A percentile compares a stretch with the other conserved stretches of the same genome.
Evolutionary conservation across 1,284 basidiomycete species (phyloP).

Genomic region (Moniliophthora roreri): DNA sequence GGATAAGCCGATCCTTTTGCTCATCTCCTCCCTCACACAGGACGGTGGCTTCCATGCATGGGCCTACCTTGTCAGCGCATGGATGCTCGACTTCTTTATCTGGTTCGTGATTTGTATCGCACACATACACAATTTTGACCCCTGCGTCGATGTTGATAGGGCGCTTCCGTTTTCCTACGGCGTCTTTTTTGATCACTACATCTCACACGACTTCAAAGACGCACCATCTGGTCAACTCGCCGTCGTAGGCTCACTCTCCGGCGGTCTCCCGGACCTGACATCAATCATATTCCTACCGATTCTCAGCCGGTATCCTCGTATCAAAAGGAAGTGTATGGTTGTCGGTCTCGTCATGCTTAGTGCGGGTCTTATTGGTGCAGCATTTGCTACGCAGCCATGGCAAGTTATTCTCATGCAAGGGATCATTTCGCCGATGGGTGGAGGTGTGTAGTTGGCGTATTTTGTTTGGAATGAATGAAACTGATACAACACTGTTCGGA

Average conservation of each 20-base stretch:
- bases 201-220: background rate
- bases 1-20: no score
- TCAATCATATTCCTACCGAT: background rate
- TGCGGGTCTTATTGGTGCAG: background rate
- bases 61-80: constrained; percentile 1
- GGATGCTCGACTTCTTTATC: background rate
- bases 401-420: constrained; percentile 1
- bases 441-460: background rate
- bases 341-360: background rate
- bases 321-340: background rate
- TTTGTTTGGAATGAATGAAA: background rate
- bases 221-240: background rate
- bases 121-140: background rate
- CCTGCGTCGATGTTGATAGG: background rate
- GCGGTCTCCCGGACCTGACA: background rate
- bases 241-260: background rate
- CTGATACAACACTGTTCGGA: background rate
- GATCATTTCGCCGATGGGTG: background rate
- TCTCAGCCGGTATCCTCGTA: background rate
- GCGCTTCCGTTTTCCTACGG: background rate
- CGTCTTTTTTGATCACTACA: background rate
- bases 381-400: constrained; percentile 2
- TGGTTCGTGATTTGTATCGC: background rate
- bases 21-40: background rate
- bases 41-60: background rate